Evolutionary conservation across 2,329 filamentous ascomycete genomes (phyloP), one percentile per base, ranked within the genome.

Genomic region (Scedosporium minutisporum): DNA sequence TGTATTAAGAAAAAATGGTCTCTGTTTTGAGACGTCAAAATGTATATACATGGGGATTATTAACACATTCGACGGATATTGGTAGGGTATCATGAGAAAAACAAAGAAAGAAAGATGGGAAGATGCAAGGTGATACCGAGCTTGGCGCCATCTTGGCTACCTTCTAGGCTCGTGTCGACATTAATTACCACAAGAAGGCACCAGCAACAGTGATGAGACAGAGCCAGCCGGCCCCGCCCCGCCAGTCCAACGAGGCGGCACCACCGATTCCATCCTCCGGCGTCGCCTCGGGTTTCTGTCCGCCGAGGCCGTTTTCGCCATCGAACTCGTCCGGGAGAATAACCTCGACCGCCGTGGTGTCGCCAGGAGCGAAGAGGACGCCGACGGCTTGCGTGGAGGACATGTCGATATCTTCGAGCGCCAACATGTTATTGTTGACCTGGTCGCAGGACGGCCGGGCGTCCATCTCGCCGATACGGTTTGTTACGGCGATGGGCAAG

Each of bases 401-500:
- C 16, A 71, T 73, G 62, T 79, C 71, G 63, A 84, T 73, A 58
- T 79, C 72, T 10, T 78, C 76, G 21, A 78, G 75, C 1, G 76
- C 69, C 58, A 84, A 71, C 29, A 86, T 66, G 25, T 78, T 74
- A 69, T 86, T 86, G 65, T 80, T 74, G 51, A 86, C 68, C 1
- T 69, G 68, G 62, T 81, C 80, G 67, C 84, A 86, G 18, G 74
- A 73, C 1, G 77, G 75, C n/a, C 80, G 75, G 63, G 72, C 68
- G 23, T 71, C 71, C 5, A 51, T 23, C 38, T 73, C 70, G 7
- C 76, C 70, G 65, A 90, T 89, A 46, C 75, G 77, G 71, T 90
- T 90, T 5, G 86, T 88, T 44, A 90, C 82, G 3, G 80, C 79
- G 66, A 90, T 87, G 18, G 87, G 87, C 12, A 90, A 74, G 66